Base-by-base conservation (phyloP, 148 eudicot genomes). In the Mesembryanthemum crystallinum region DNA sequence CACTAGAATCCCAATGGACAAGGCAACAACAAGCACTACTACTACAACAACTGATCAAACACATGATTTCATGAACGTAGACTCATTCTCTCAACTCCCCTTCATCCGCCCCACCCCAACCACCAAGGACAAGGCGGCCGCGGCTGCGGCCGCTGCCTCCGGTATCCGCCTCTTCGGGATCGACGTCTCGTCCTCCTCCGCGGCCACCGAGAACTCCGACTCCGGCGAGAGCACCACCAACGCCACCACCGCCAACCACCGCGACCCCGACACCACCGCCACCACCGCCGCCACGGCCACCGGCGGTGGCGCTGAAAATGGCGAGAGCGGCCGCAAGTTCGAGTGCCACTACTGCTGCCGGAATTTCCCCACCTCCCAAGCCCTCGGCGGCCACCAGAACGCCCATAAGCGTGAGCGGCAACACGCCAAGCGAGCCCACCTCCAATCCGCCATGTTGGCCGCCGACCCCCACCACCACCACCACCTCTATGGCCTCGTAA, bases 301-400 rank as follows among this genome's bases (percentile, higher is more conserved):
- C 11, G 63, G 62, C 23, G 77, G 76, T 0, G 72, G 60, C 3
- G 77, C 39, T 3, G 49, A 45, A 12, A 68, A 24, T 23, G 67
- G 76, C 0, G 86, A 81, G 1, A 86, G 80, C 70, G 78, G 64
- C 28, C 83, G 94, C 3, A 95, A 88, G 32, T 95, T 95, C 67
- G 96, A 95, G 73, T 95, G 99, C 86, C 97, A 95, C 49, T 95
- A 95, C 33, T 95, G 99, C 63, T 85, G 90, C 78, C 71, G 98
- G 74, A 90, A 86, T 83, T 95, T 95, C 85, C 91, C 98, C 0
- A 95, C 99, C 12, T 95, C 99, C 1, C 99, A 95, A 81, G 99
- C 99, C 55, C 84, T 95, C 2, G 99, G 99, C 2, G 99, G 99
- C 61, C 99, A 95, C 79, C 99, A 95, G 63, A 95, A 95, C 73